Evolutionary conservation across 2,329 filamentous ascomycete genomes (phyloP), one percentile per base, ranked within the genome.

Genomic region (Phaeosphaeriaceae sp.): DNA sequence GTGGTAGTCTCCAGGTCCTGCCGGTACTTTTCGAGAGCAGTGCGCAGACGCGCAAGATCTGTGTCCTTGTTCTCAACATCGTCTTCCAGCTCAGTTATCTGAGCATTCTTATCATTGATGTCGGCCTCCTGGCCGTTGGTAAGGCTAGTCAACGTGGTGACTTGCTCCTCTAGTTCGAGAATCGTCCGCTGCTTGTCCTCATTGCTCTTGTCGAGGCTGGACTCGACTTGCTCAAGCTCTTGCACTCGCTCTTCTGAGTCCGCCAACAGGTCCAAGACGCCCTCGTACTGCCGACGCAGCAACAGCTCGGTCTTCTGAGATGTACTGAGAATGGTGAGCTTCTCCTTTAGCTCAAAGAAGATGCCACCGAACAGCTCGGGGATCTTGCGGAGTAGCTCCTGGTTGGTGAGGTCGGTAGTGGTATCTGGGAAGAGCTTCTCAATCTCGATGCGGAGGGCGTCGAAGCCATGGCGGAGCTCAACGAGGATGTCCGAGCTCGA

Each of bases 391-490:
- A 83, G 64, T 11, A 83, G 64, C 20, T 79, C 72, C 44, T 71
- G 67, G 54, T 79, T 81, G 9, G 73, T 76, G 9, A 80, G 70
- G 36, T 73, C 72, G 13, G 70, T 65, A 3, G 77, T 76, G 13
- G 76, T 62, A 22, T 68, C 67, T 15, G 80, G 80, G n/a, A 82
- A 73, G 36, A 78, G 68, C 47, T 70, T 68, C 24, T 82, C 78
- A 20, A 82, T 63, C 31, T 72, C 68, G 13, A 75, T 72, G 46
- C 81, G 81, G 19, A 79, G 69, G 13, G 69, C 57, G 10, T 73
- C 72, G 52, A 83, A 81, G n/a, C 75, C 74, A 48, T 76, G 73
- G 21, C 80, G 79, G 47, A 83, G 73, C 51, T 73, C 74, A 22
- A 66, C 60, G 20, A 83, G 62, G 22, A 83, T 76, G 36, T 68